Conservation (phyloP, 768 basidiomycete genomes). For the Mycena leptocephala region DNA sequence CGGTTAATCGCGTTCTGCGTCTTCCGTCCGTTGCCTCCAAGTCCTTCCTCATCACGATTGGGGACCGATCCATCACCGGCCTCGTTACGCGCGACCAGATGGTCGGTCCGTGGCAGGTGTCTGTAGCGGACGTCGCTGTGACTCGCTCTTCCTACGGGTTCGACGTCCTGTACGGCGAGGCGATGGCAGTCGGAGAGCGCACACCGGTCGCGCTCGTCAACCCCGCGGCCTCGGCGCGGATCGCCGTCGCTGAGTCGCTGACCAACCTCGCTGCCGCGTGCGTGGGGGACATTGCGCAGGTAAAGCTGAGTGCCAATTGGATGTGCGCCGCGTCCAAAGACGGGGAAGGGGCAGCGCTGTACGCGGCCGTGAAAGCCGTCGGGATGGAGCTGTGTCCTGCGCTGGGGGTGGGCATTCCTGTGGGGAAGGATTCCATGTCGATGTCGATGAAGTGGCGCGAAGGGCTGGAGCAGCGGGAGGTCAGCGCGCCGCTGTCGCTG, state of each 20-base stretch:
- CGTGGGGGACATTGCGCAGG: constrained; percentile 75
- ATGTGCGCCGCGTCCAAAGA: constrained; percentile 95
- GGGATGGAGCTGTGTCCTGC: constrained; percentile 96
- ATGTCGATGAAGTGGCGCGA: constrained; percentile 97
- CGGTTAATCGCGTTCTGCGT: constrained; percentile 87
- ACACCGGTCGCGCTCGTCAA: constrained; percentile 92
- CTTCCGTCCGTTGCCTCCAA: constrained; percentile 96
- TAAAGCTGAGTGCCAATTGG: constrained; percentile 99
- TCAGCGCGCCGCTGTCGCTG: constrained; percentile 93
- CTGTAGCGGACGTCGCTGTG: constrained; percentile 97
- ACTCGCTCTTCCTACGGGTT: constrained; percentile 97
- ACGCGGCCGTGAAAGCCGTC: constrained; percentile 91
- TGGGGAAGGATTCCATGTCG: constrained; percentile 99
- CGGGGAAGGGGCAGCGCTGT: constrained; percentile 92
- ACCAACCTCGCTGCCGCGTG: constrained; percentile 92
- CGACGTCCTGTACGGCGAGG: constrained; percentile 87
- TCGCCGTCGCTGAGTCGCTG: constrained; percentile 96
- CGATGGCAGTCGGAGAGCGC: constrained; percentile 99
- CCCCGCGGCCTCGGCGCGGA: constrained; percentile 93
- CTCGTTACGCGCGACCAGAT: constrained; percentile 97
- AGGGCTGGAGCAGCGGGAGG: constrained; percentile 78
- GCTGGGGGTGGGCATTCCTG: constrained; percentile 94
- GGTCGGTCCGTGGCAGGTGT: constrained; percentile 99
- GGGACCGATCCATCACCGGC: constrained; percentile 94
- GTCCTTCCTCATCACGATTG: constrained; percentile 98